Evolutionary conservation across 1,284 basidiomycete species (phyloP), one percentile per base, ranked within the genome.

Genomic region (Trametes polyzona): DNA sequence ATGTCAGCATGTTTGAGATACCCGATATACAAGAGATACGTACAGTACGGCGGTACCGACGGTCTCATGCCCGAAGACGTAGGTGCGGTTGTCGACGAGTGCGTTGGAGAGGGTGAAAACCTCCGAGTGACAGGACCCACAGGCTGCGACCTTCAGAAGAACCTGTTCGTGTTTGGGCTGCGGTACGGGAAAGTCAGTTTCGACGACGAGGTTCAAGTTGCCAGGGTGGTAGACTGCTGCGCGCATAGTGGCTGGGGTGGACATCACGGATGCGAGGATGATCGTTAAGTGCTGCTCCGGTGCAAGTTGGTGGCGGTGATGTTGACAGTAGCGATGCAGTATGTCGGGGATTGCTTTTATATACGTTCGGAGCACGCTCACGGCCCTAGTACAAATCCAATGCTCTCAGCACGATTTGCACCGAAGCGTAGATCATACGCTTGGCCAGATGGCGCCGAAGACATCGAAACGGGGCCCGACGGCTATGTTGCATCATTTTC

Each of bases 51-150:
- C 66, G 19, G 63, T 54, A 5, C 69, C 69, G 29, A 43, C 60
- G 27, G 55, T 50, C 50, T 72, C 71, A 47, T 72, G 71, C 1
- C 71, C 69, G 42, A 71, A 17, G 24, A 68, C 57, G 33, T 67
- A 71, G 1, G 56, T 63, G 14, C 67, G 61, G 9, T 55, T 33
- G 48, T 68, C 66, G 14, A 59, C 29, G 9, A 55, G n/a, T 10
- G 41, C 48, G 23, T 65, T 65, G n/a, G 53, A 54, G 24, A 71
- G 62, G 10, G 67, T 29, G 27, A 56, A 58, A 1, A 66, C 63
- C 52, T 72, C 69, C 21, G 61, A 62, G 50, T 68, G 69, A 52
- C 69, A 70, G 3, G 67, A 65, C 2, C 65, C 67, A 27, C 64
- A 65, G 17, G 69, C 67, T n/a, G 64, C 62, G 12, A 72, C 58